Conservation (phyloP, 2,329 filamentous ascomycete species). For the Colletotrichum caudatum region DNA sequence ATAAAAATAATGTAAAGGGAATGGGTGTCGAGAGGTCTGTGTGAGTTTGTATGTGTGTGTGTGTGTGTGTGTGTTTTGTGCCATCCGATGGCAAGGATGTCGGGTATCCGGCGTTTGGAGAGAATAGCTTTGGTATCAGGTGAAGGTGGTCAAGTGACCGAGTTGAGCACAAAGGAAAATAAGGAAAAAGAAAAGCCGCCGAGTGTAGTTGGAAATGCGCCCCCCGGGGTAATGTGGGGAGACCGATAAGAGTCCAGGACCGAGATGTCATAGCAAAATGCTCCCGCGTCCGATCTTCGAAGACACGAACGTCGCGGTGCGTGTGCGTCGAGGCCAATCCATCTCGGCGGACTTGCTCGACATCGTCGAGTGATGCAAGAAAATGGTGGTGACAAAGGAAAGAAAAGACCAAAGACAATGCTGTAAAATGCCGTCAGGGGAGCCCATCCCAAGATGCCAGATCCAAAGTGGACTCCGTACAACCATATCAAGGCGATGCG, state of each 20-base stretch:
- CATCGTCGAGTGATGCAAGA: slow-evolving; percentile 33
- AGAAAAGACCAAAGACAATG: slow-evolving; percentile 41
- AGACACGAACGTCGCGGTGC: slow-evolving; percentile 21
- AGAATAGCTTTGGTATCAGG: slow-evolving; percentile 40
- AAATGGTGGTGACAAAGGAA: slow-evolving; percentile 40
- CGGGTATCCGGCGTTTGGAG: slow-evolving; percentile 39
- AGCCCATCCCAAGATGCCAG: slow-evolving; percentile 44
- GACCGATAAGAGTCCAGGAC: slow-evolving; percentile 19
- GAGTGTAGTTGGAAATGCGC: slow-evolving; percentile 24
- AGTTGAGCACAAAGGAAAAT: slow-evolving; percentile 39
- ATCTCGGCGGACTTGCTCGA: slow-evolving; percentile 33
- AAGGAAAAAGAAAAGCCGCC: slow-evolving; percentile 26
- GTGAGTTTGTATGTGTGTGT: slow-evolving; percentile 15
- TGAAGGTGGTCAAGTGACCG: slow-evolving; percentile 40
- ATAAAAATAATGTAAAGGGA: slow-evolving; percentile 39
- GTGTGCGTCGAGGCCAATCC: slow-evolving; percentile 27
- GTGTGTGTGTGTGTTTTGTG: slow-evolving; percentile 30
- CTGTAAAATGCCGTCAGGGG: slow-evolving; percentile 41
- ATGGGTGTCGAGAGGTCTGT: slow-evolving; percentile 38
- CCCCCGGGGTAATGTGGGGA: slow-evolving; percentile 33
- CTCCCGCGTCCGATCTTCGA: slow-evolving; percentile 31
- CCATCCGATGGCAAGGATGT: slow-evolving; percentile 41
- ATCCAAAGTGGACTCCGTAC: slow-evolving; percentile 47
- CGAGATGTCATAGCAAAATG: slow-evolving; percentile 40
- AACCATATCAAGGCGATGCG: slow-evolving; percentile 44